Evolutionary conservation across 768 basidiomycete genomes (phyloP), one percentile per base, ranked within the genome.

Genomic region (Phlebiopsis gigantea): DNA sequence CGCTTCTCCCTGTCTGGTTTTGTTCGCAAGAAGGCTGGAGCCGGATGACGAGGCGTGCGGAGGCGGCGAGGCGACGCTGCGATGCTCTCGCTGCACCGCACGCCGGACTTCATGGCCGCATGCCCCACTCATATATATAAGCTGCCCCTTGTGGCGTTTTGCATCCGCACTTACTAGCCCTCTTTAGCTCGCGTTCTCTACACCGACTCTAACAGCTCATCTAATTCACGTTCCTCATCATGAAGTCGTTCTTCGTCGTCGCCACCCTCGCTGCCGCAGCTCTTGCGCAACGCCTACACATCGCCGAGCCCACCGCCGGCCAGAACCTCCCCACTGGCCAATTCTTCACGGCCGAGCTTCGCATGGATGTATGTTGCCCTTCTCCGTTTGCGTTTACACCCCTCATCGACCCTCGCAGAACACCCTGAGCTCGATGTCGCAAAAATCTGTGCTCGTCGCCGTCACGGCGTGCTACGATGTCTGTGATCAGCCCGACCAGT

Each of bases 391-490:
- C 19, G 44, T 3, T 24, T 25, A 45, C 45, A 43, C 8, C 2
- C 47, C 5, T 26, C 21, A 29, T 48, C 21, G 10, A n/a, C n/a
- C 4, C 48, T 15, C 30, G n/a, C 21, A 79, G 77, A 64, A 75
- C 51, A 49, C 68, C 7, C 62, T 77, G 21, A 68, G 74, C 1
- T 68, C 69, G 10, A 75, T 75, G 9, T 66, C 64, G 34, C 78
- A 81, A 57, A 73, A 81, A 2, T 77, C 73, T 14, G 64, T 82
- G 49, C 75, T 75, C 26, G 73, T 82, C 51, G 78, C 71, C 5
- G 30, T 80, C 24, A 67, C 69, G 44, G 72, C 74, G 28, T 81
- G 78, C 63, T 39, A 64, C 24, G 58, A 72, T 49, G 57, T 60
- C 9, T 34, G 61, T 17, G 58, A 53, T 56, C 19, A 19, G 31